Base-by-base conservation (phyloP, 768 basidiomycete genomes). In the Neoboletus magnificus region DNA sequence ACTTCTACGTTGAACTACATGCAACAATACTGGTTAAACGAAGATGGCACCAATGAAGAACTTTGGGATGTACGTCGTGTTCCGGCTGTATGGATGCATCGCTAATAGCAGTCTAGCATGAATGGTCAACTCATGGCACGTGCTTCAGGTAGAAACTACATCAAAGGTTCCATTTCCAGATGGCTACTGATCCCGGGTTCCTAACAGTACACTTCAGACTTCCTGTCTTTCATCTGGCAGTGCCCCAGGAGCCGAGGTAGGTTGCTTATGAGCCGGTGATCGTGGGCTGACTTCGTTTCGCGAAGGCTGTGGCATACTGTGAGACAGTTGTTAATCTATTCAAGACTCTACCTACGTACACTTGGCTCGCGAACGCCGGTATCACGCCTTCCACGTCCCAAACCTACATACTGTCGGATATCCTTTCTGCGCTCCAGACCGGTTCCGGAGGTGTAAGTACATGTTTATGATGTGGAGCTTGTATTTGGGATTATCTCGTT, bases 71-170 rank as follows among this genome's bases (percentile, higher is more conserved):
- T 84, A 61, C 32, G 79, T 53, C 41, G 10, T 40, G 32, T 18
- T 45, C 20, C 37, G 18, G 43, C 20, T 13, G 3, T 32, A n/a
- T 30, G 11, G 30, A 41, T 13, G 18, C 29, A 48, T 49, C 11
- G 9, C 47, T 66, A 15, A 60, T 57, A n/a, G 37, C 23, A 40
- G 27, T 50, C 5, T 51, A 84, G 82, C 86, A 90, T 55, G 88
- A 89, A 67, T 89, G 87, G 87, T 57, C 71, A 11, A 81, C 76
- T 13, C 88, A 89, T 62, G 88, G 88, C 32, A 89, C 79, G 11
- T 79, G 76, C 62, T 74, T 66, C 45, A 71, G 69, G 69, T 68
- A 52, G 44, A 27, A 48, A 16, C 22, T 10, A n/a, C 11, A 15
- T 20, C 3, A 27, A n/a, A 25, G 23, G 41, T 41, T 46, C 15